Evolutionary conservation across 129 eudicot genomes (phyloP), one percentile per base, ranked within the genome.

Genomic region (Artemisia argyi): DNA sequence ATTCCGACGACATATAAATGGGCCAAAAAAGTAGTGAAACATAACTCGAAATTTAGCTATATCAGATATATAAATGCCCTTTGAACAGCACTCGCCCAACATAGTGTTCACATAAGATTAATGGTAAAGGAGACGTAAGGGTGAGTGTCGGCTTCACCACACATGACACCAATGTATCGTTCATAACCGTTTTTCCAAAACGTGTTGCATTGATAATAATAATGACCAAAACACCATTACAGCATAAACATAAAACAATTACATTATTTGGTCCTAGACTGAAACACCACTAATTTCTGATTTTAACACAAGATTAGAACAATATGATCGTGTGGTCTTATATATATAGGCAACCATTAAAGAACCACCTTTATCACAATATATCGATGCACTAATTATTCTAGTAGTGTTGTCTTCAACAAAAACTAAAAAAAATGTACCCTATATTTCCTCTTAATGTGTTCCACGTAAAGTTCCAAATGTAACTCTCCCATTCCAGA

Each of bases 401-500:
- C 15, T 16, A 32, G 47, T 3, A 47, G 30, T 17, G 24, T 47
- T 20, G 20, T 48, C 66, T 73, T 58, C 16, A 19, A 13, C 57
- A n/a, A 62, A 69, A 76, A 46, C 4, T 12, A 47, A 51, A 50
- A 11, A 14, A 7, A 15, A n/a, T n/a, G 59, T 44, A 94, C 97
- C 97, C 83, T 94, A 70, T 94, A 94, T 62, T 94, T 97, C 79
- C 99, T 82, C 74, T 78, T 71, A 50, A 94, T 86, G 74, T 97
- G 99, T 80, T 94, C 97, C 66, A 94, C 97, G 46, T 94, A 94
- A 70, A 94, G 82, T 61, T 86, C 90, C 88, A 94, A 73, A 84
- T 94, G 99, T 61, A 94, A 78, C 81, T 94, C 99, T 57, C 99
- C 99, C 99, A 90, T 94, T 75, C 99, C 99, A 47, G 99, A 94